Conservation (phyloP, 768 basidiomycete genomes). For the Rhodosporidiobolus sp. region DNA sequence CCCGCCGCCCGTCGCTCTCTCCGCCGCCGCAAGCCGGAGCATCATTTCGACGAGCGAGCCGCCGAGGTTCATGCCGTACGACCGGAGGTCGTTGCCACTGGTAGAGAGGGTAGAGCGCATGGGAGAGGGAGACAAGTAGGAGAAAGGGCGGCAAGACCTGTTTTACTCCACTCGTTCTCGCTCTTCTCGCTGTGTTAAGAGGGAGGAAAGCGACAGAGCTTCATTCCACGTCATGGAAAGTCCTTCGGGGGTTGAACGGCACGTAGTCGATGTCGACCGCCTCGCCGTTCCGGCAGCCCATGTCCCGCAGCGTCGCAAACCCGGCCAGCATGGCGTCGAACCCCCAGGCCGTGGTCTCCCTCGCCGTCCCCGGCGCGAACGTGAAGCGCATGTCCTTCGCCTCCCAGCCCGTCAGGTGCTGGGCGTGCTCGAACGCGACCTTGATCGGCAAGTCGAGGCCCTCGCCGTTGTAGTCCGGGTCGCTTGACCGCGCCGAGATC, state of each 20-base stretch:
- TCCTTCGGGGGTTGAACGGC: not conserved
- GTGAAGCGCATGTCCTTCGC: not conserved
- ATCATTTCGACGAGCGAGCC: too few relatives aligned
- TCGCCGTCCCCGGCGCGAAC: not conserved
- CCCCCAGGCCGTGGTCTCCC: not conserved
- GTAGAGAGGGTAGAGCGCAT: too few relatives aligned
- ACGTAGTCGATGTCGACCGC: not conserved
- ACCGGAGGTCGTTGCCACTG: too few relatives aligned
- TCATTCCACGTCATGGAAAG: not conserved
- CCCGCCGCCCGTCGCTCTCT: slow-evolving; percentile 4
- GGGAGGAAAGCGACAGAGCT: too few relatives aligned
- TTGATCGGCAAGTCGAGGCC: not conserved
- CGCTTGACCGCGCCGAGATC: not conserved
- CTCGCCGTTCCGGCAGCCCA: not conserved
- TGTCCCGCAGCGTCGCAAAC: not conserved
- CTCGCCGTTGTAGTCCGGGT: not conserved
- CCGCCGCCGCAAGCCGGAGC: too few relatives aligned
- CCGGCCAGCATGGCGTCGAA: not conserved
- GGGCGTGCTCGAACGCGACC: not conserved
- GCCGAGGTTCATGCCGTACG: too few relatives aligned
- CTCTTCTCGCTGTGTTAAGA: too few relatives aligned
- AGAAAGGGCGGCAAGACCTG: too few relatives aligned
- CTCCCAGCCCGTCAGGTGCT: not conserved
- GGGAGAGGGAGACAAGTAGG: too few relatives aligned
- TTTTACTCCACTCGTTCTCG: too few relatives aligned